Conservation (phyloP, 805 yeast species). For the Saccharomyces jurei region DNA sequence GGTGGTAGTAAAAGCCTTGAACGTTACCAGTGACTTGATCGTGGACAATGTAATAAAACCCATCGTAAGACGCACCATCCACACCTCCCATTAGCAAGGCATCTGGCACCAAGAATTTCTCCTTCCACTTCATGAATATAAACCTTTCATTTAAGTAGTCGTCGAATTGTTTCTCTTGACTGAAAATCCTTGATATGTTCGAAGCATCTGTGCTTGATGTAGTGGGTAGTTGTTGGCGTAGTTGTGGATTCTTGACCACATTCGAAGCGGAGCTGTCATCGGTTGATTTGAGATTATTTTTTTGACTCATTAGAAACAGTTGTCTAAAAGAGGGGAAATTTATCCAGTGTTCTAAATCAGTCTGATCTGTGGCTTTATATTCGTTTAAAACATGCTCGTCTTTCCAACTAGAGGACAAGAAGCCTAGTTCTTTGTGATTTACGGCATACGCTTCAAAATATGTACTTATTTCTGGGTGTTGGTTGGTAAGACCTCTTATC, state of each 20-base stretch:
- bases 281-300: not conserved
- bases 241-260: not conserved
- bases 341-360: conserved; percentile 61
- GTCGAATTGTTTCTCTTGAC: conserved; percentile 8
- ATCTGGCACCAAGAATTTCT: conserved; percentile 77
- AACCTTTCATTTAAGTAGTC: conserved; percentile 36
- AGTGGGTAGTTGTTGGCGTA: not conserved
- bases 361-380: conserved; percentile 51
- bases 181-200: conserved; percentile 11
- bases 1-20: conserved; percentile 76
- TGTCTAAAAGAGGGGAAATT: conserved; percentile 43
- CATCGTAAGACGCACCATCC: conserved; percentile 77
- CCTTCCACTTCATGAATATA: conserved; percentile 93
- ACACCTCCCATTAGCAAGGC: conserved; percentile 39
- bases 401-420: conserved; percentile 24
- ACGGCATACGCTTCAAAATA: conserved; percentile 47
- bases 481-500: conserved; percentile 58
- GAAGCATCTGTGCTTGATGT: not conserved
- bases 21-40: conserved; percentile 70
- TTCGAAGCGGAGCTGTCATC: not conserved
- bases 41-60: conserved; percentile 81
- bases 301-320: conserved; percentile 7
- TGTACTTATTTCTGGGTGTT: conserved; percentile 65
- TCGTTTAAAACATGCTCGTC: conserved; percentile 23
- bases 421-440: conserved; percentile 22